A percentile compares a stretch with the other conserved stretches of the same genome.
These are phyloP conservation scores for Ceratocystiopsis brevicomis DNA, from an alignment of 2,329 filamentous ascomycete genomes.

Conservation along the genomic window DNA sequence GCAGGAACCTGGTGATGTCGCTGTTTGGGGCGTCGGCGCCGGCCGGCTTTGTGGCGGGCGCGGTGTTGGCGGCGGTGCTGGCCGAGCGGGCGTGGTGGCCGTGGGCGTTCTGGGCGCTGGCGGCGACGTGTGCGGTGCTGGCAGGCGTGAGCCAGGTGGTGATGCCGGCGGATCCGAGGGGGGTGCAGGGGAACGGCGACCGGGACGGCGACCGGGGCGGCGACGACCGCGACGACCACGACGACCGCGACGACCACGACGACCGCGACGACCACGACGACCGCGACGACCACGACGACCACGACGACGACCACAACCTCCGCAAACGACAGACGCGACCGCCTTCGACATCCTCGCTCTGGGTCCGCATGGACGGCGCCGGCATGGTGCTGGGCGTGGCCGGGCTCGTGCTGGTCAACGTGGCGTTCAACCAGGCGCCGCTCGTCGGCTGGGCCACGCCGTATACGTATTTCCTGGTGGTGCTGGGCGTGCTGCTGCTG, in stretches of 20 bases:
- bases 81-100: constrained; percentile 25
- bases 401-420: constrained; percentile 34
- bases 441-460: constrained; percentile 31
- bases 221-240: not conserved
- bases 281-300: not conserved
- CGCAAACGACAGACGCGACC: not conserved
- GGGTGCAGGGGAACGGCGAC: too few relatives aligned
- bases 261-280: too few relatives aligned
- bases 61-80: constrained; percentile 22
- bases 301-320: not conserved
- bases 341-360: constrained; percentile 8
- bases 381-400: constrained; percentile 22
- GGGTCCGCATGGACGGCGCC: constrained; percentile 11
- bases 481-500: constrained; percentile 31
- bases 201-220: not conserved
- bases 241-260: too few relatives aligned
- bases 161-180: constrained; percentile 8
- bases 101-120: constrained; percentile 24
- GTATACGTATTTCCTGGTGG: constrained; percentile 31
- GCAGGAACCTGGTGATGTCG: constrained; percentile 41
- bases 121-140: constrained; percentile 11
- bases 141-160: constrained; percentile 9
- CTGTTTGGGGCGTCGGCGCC: constrained; percentile 29
- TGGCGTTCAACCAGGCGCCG: constrained; percentile 39
- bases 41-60: constrained; percentile 24